phyloP scores from a whole-genome alignment of 106 monocot species.

The Posidonia australis region DNA sequence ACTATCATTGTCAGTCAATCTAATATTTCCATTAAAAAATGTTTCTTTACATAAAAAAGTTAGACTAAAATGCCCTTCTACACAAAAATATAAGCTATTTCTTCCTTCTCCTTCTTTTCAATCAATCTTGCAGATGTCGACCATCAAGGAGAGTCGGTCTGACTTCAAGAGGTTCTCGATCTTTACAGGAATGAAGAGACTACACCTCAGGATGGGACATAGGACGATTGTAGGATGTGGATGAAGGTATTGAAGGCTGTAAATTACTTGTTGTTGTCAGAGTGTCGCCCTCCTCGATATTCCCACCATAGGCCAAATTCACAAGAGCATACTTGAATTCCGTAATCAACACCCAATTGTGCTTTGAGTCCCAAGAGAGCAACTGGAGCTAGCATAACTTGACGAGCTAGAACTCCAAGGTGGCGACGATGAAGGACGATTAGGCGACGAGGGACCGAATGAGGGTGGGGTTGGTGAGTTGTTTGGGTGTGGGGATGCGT shows the following conservation, averaged over 20 bases:
- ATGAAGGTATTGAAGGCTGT: constrained; percentile 57
- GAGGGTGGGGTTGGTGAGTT: constrained; percentile 56
- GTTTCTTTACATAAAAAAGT: too few species aligned
- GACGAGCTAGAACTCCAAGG: constrained; percentile 4
- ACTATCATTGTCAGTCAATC: too few species aligned
- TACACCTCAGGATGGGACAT: constrained; percentile 59
- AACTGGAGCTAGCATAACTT: constrained; percentile 37
- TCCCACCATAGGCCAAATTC: constrained; percentile 34
- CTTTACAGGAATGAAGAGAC: constrained; percentile 71
- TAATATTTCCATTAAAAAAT: too few species aligned
- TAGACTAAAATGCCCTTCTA: too few species aligned
- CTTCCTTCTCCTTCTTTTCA: too few species aligned
- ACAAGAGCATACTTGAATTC: constrained; percentile 44
- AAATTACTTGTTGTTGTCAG: neutral
- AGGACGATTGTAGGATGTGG: constrained; percentile 58
- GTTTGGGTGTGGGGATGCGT: constrained; percentile 90
- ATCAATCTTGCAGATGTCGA: constrained; percentile 38
- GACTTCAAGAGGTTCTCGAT: constrained; percentile 83
- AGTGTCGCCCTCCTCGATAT: constrained; percentile 1
- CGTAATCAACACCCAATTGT: constrained; percentile 45
- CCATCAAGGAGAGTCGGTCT: constrained; percentile 58
- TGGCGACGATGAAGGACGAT: constrained; percentile 13
- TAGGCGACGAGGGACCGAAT: constrained; percentile 44
- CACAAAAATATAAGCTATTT: too few species aligned
- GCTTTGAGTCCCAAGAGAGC: constrained; percentile 64